Percentiles rank a stretch among this genome's conserved stretches.
Conservation (phyloP, 306 rosid genomes). For the Carpinus fangiana region DNA sequence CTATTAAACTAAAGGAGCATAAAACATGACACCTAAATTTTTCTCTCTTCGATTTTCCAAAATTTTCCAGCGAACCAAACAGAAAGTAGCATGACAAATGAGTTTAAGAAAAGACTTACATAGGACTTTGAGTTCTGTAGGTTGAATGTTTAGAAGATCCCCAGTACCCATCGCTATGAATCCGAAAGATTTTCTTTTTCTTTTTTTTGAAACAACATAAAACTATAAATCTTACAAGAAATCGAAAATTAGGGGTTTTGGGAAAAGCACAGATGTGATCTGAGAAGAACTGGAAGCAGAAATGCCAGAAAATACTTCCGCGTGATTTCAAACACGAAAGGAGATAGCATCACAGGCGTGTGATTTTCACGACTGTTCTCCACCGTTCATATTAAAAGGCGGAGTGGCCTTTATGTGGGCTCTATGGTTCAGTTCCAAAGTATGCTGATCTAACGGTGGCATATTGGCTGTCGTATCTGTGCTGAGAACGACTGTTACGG, state of each 20-base stretch:
- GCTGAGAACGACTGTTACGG: neutral
- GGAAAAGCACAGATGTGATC: neutral
- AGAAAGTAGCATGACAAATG: neutral
- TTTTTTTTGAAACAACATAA: neutral
- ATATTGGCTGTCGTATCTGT: neutral
- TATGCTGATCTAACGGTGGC: neutral
- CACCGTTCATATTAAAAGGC: neutral
- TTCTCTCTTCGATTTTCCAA: neutral
- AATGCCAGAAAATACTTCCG: neutral
- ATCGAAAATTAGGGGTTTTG: neutral
- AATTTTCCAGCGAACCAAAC: constrained; percentile 2
- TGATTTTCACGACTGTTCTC: neutral
- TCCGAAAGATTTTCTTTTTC: neutral
- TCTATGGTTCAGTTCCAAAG: no score
- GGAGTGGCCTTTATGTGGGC: no score
- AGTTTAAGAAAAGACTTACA: constrained; percentile 18
- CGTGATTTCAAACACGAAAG: neutral
- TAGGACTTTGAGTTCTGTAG: constrained; percentile 51
- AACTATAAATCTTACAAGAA: neutral
- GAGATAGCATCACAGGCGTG: neutral
- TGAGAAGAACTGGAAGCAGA: neutral
- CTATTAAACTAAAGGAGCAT: neutral
- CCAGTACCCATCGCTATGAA: constrained; percentile 38
- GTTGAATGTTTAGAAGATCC: constrained; percentile 42
- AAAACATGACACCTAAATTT: neutral